These are phyloP conservation scores for Aspergillus intermedius DNA, from an alignment of 2,329 filamentous ascomycete genomes.

Conservation along the genomic window DNA sequence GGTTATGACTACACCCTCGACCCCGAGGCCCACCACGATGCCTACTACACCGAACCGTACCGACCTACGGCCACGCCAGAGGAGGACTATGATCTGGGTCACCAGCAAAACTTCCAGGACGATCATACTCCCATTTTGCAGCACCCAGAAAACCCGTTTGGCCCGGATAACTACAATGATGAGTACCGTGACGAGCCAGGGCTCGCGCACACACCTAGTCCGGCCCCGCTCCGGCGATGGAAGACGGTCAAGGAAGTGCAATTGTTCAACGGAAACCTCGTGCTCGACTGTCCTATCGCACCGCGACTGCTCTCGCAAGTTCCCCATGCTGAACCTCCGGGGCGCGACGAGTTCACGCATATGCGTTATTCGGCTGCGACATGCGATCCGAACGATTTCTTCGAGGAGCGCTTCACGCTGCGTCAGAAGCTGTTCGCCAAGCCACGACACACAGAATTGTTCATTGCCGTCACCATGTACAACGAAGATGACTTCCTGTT, in stretches of 20 bases:
- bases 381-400: slow-evolving; percentile 85
- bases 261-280: slow-evolving; percentile 90
- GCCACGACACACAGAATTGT: slow-evolving; percentile 84
- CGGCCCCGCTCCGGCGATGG: slow-evolving; percentile 71
- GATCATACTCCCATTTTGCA: slow-evolving; percentile 70
- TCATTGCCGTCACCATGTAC: slow-evolving; percentile 98
- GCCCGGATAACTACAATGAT: slow-evolving; percentile 52
- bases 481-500: slow-evolving; percentile 97
- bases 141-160: slow-evolving; percentile 55
- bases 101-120: slow-evolving; percentile 58
- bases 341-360: slow-evolving; percentile 73
- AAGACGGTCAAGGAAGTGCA: slow-evolving; percentile 99
- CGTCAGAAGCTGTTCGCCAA: slow-evolving; percentile 90
- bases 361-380: slow-evolving; percentile 91
- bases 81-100: slow-evolving; percentile 51
- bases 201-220: slow-evolving; percentile 41
- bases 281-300: slow-evolving; percentile 92
- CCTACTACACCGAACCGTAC: slow-evolving; percentile 79
- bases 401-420: slow-evolving; percentile 80
- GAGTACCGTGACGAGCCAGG: slow-evolving; percentile 39
- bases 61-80: slow-evolving; percentile 55
- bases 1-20: slow-evolving; percentile 66
- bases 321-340: slow-evolving; percentile 68
- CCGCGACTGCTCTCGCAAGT: slow-evolving; percentile 81
- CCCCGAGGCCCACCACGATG: slow-evolving; percentile 79